These are phyloP conservation scores for Musa balbisiana DNA, from an alignment of 202 grass and related monocot genomes.

Conservation along the genomic window DNA sequence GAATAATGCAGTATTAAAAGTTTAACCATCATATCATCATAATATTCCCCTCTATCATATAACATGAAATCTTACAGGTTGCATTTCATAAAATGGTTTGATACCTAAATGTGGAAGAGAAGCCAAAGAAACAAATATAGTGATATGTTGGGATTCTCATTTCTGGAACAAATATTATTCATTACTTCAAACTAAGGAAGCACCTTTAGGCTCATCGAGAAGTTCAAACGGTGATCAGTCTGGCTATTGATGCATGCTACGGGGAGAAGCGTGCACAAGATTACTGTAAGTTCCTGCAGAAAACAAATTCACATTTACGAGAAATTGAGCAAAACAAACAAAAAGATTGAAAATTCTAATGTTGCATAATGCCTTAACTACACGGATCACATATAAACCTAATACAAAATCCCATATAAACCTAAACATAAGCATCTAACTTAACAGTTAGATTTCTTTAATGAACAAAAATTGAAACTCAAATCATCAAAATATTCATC, in stretches of 20 bases:
- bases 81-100: no score
- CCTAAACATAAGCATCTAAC: neutral
- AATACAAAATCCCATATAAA: neutral
- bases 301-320: neutral
- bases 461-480: no score
- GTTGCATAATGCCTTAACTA: neutral
- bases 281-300: conserved; percentile 62
- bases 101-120: no score
- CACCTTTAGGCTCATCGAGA: conserved; percentile 83
- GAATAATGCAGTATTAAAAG: no score
- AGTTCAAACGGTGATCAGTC: conserved; percentile 59
- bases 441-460: neutral
- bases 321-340: neutral
- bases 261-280: conserved; percentile 76
- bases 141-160: no score
- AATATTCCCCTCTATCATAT: no score
- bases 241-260: conserved; percentile 51
- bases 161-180: neutral
- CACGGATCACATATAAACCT: neutral
- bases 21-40: no score
- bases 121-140: no score
- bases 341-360: neutral
- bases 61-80: no score
- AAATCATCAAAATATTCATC: no score
- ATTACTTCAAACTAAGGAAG: neutral